A percentile compares a stretch with the other conserved stretches of the same genome.
Conservation (phyloP, 805 yeast genomes). For the Teunomyces cretensis region DNA sequence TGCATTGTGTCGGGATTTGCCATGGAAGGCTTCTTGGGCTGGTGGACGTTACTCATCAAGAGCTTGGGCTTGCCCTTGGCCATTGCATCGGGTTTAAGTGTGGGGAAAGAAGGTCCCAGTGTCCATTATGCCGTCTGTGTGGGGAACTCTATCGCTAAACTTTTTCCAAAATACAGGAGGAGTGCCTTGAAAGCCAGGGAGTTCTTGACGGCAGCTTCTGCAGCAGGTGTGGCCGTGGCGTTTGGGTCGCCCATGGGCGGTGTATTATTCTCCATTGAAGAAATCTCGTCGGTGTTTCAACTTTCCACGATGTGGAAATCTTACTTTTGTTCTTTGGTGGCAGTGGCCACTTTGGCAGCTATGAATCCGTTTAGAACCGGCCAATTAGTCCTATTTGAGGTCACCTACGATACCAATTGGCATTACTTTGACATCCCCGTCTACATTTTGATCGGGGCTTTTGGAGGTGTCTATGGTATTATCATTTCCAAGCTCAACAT, state of each 20-base stretch:
- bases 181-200: constrained; percentile 52
- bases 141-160: constrained; percentile 73
- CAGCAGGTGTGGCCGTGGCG: constrained; percentile 98
- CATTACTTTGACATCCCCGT: constrained; percentile 80
- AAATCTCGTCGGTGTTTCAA: constrained; percentile 73
- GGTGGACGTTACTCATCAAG: constrained; percentile 71
- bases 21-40: constrained; percentile 71
- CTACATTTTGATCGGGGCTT: constrained; percentile 74
- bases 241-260: constrained; percentile 98
- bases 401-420: constrained; percentile 86
- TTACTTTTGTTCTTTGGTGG: constrained; percentile 86
- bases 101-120: constrained; percentile 98
- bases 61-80: constrained; percentile 83
- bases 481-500: constrained; percentile 73
- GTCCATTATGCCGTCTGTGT: constrained; percentile 97
- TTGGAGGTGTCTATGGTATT: constrained; percentile 91
- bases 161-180: constrained; percentile 45
- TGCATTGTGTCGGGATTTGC: constrained; percentile 90
- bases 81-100: constrained; percentile 87
- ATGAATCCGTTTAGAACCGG: constrained; percentile 94
- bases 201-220: constrained; percentile 83
- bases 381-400: constrained; percentile 89
- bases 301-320: constrained; percentile 85
- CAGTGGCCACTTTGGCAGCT: constrained; percentile 75
- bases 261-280: constrained; percentile 89